Evolutionary conservation across 345 rosid genomes (phyloP), one percentile per base, ranked within the genome.

Genomic region (Salix suchowensis): DNA sequence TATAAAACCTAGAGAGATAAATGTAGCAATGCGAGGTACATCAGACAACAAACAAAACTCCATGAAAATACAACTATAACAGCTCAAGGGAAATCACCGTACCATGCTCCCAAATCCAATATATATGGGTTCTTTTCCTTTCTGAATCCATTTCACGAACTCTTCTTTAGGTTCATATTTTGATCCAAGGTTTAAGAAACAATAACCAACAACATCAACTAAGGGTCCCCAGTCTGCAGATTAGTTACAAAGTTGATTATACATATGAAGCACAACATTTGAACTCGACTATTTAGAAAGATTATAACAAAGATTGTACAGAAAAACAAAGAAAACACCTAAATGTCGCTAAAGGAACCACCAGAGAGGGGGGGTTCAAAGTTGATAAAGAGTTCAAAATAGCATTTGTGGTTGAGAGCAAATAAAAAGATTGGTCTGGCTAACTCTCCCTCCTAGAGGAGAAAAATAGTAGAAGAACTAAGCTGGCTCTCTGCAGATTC

Each of bases 31-130:
- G 40, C 19, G 24, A 39, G 4, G 39, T 0, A 30, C 34, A 68
- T 54, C 68, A 24, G 15, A 32, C 19, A 48, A 61, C 15, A 40
- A 32, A 66, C 28, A 65, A 40, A 39, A 24, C 24, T 7, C 1
- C 28, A 76, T 37, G 36, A 42, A 55, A 68, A 24, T 28, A 50
- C 32, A 21, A 68, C n/a, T 7, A 21, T 7, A 46, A 71, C 39
- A 62, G 32, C 24, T 61, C 23, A 66, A 26, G 64, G 67, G 23
- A 65, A 42, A 67, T 76, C 21, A 69, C 52, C 88, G 77, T 91
- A 93, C 99, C 99, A 96, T 96, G 92, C 99, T 96, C 66, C 99
- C 99, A 79, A 96, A 96, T 67, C 99, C 98, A 70, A 96, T 87
- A 87, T 96, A 96, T 76, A 93, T 80, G 28, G 99, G 99, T 40